Percentiles rank a stretch among this genome's conserved stretches.
phyloP scores from a whole-genome alignment of 1,284 basidiomycete genomes.

The Pseudozyma flocculosa region DNA sequence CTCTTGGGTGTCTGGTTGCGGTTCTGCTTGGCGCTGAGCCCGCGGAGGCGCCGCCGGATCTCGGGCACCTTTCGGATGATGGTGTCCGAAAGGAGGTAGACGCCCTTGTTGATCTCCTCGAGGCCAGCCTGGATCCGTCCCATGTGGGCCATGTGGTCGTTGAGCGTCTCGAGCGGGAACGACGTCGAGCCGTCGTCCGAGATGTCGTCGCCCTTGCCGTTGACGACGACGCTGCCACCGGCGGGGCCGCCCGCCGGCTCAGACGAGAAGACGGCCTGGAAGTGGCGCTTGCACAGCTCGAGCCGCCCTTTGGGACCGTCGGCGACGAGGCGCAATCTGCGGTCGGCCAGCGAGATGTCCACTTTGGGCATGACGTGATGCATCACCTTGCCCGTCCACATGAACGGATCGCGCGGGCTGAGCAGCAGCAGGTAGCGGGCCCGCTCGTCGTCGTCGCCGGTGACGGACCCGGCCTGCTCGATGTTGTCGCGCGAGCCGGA shows the following conservation, averaged over 20 bases:
- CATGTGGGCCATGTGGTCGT: conserved; percentile 88
- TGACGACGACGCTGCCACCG: conserved; percentile 6
- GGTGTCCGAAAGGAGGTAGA: conserved; percentile 85
- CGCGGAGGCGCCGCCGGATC: conserved; percentile 33
- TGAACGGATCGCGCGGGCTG: conserved; percentile 80
- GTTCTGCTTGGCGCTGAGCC: conserved; percentile 7
- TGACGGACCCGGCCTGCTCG: conserved; percentile 58
- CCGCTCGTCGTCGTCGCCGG: conserved; percentile 56
- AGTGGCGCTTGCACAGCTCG: conserved; percentile 74
- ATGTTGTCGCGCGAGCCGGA: conserved; percentile 19
- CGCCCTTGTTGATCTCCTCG: conserved; percentile 83
- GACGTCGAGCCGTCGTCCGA: conserved; percentile 29
- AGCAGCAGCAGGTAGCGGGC: conserved; percentile 78
- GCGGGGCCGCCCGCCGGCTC: background rate
- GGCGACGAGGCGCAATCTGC: conserved; percentile 52
- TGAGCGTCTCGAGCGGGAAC: conserved; percentile 65
- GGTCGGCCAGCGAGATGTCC: conserved; percentile 52
- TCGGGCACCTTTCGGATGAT: conserved; percentile 71
- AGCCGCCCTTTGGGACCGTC: conserved; percentile 79
- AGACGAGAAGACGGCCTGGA: conserved; percentile 59
- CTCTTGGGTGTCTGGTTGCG: conserved; percentile 12
- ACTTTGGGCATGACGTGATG: conserved; percentile 55
- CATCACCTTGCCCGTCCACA: conserved; percentile 88
- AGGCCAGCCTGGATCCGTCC: conserved; percentile 85
- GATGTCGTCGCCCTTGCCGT: conserved; percentile 58